phyloP scores from a whole-genome alignment of 78 protist species.

The Corallochytrium limacisporum region DNA sequence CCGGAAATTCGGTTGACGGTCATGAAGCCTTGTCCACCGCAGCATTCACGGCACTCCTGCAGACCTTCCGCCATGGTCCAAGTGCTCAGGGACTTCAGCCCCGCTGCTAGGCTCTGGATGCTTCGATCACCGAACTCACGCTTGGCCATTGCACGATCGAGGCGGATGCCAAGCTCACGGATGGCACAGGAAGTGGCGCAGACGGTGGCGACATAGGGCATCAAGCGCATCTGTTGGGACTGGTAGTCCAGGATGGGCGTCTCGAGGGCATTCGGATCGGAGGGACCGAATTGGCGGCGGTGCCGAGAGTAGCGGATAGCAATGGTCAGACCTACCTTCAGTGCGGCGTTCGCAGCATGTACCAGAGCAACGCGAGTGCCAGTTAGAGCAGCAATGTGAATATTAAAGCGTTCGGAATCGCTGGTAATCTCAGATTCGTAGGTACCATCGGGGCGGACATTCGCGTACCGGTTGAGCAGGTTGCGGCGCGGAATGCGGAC shows the following conservation, averaged over 20 bases:
- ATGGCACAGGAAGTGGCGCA: neutral
- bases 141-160: neutral
- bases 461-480: constrained; percentile 9
- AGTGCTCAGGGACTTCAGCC: neutral
- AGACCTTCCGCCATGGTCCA: neutral
- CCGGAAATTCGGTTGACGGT: neutral
- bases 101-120: neutral
- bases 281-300: constrained; percentile 42
- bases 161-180: neutral
- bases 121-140: neutral
- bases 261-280: neutral
- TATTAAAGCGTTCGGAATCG: constrained; percentile 21
- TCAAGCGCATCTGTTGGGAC: constrained; percentile 22
- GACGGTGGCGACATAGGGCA: constrained; percentile 12
- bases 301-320: constrained; percentile 42
- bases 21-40: neutral
- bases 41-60: neutral
- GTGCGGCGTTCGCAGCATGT: neutral
- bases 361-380: neutral
- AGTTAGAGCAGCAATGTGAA: constrained; percentile 6
- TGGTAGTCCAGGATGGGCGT: constrained; percentile 3
- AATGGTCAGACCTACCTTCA: constrained; percentile 19
- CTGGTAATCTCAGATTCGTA: constrained; percentile 23
- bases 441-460: constrained; percentile 7
- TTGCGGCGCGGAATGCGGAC: constrained; percentile 33